Conservation (phyloP, 106 monocot genomes). For the Xerophyta viscosa region DNA sequence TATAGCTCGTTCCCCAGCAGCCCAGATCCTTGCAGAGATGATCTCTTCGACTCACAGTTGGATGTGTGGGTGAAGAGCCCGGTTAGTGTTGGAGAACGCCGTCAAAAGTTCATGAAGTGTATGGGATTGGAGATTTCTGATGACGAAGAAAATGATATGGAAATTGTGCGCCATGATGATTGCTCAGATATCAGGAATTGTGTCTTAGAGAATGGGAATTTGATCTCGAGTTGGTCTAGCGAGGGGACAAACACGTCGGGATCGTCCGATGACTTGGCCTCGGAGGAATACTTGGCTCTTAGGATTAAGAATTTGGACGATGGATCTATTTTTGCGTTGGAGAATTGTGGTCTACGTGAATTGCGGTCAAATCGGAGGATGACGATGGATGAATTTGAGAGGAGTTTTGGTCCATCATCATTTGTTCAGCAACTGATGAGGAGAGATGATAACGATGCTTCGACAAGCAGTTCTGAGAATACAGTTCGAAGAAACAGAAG, state of each 20-base stretch:
- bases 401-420: conserved; percentile 28
- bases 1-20: too few relatives aligned
- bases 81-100: conserved; percentile 42
- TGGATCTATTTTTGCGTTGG: too few relatives aligned
- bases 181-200: conserved; percentile 16
- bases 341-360: too few relatives aligned
- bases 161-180: too few relatives aligned
- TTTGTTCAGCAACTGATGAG: conserved; percentile 37
- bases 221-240: conserved; percentile 14
- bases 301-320: conserved; percentile 44
- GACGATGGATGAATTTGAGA: too few relatives aligned
- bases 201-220: conserved; percentile 10
- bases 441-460: conserved; percentile 18
- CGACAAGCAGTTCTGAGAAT: conserved; percentile 13
- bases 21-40: conserved; percentile 15
- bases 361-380: too few relatives aligned
- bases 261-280: conserved; percentile 9
- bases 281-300: conserved; percentile 11
- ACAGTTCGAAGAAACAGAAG: conserved; percentile 14
- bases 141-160: background rate
- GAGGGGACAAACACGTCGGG: conserved; percentile 9
- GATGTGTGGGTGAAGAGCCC: conserved; percentile 32
- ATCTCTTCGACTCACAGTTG: conserved; percentile 6
- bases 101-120: conserved; percentile 36
- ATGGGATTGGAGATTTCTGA: conserved; percentile 30